phyloP scores from a whole-genome alignment of 192 early-diverging fungal species.

The Coemansia sp. region DNA sequence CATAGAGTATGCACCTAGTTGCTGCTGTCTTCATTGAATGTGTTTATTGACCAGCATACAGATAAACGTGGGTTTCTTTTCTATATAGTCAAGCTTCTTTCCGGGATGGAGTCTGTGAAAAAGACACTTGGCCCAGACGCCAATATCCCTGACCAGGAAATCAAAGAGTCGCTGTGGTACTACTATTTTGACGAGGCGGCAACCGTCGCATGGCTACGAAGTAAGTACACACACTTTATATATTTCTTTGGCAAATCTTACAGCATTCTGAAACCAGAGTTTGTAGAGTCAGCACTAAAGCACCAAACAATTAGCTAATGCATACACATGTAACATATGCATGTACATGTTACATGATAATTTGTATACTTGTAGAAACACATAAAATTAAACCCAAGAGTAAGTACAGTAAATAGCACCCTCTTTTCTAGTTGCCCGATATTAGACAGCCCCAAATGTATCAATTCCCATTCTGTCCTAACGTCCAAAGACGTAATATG shows the following conservation, averaged over 20 bases:
- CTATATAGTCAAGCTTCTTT: constrained; percentile 48
- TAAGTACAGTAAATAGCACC: constrained; percentile 12
- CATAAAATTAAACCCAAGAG: constrained; percentile 43
- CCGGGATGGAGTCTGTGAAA: constrained; percentile 62
- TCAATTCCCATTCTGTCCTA: background rate
- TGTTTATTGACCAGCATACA: too few relatives aligned
- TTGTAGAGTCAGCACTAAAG: background rate
- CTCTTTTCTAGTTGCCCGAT: background rate
- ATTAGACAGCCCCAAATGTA: background rate
- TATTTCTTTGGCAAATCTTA: background rate
- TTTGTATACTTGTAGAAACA: constrained; percentile 24
- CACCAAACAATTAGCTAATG: background rate
- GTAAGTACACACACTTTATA: constrained; percentile 52
- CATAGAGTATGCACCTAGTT: background rate
- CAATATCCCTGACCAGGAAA: constrained; percentile 61
- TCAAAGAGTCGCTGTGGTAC: constrained; percentile 71
- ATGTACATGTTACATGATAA: background rate
- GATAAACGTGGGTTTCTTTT: background rate
- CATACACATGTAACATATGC: background rate
- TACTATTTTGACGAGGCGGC: constrained; percentile 71
- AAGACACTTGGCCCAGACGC: constrained; percentile 60
- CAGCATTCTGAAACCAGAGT: background rate
- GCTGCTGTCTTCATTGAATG: too few relatives aligned
- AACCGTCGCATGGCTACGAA: constrained; percentile 66
- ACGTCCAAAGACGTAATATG: background rate